Evolutionary conservation across 441 rosid genomes (phyloP), one percentile per base, ranked within the genome.

Genomic region (Pelargonium myrrhifolium): DNA sequence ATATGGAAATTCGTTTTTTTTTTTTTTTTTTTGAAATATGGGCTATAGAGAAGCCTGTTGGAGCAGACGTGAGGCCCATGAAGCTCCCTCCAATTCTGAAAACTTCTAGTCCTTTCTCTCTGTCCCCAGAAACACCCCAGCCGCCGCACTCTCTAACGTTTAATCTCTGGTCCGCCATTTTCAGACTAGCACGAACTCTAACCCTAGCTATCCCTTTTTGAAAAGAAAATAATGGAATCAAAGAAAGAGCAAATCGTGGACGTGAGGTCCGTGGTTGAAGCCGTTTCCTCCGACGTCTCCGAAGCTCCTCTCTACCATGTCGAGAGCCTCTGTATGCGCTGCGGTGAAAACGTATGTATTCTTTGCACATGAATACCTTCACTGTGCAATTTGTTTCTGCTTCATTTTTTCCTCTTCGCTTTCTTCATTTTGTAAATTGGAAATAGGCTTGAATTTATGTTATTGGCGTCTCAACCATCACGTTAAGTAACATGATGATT

Each of bases 301-400:
- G 80, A 80, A 61, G 80, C 83, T 77, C 98, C 96, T 42, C 89
- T 92, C 59, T 92, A 88, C 66, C 77, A 86, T 65, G 90, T 94
- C 66, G 98, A 92, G 74, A 94, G 99, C 74, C 90, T 92, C 72
- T 94, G 98, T 72, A 92, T 94, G 99, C 90, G 90, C 42, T 94
- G 99, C 75, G 73, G 75, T 26, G 89, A 87, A 66, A 94, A 94
- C 53, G 99, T 93, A 78, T 18, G 6, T 15, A 15, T 42, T 47
- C 56, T 26, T 14, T 18, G 62, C 72, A 53, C 20, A 17, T 53
- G 22, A 3, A 22, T n/a, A n/a, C n/a, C n/a, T 21, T 18, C 6
- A 55, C 8, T 55, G 18, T 55, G 1, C 60, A 18, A 47, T 12
- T 14, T 14, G 3, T 67, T 20, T 45, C 8, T 64, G 42, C 22